Evolutionary conservation across 1,284 basidiomycete species (phyloP), one percentile per base, ranked within the genome.

Genomic region (Cystodermella granulosa): DNA sequence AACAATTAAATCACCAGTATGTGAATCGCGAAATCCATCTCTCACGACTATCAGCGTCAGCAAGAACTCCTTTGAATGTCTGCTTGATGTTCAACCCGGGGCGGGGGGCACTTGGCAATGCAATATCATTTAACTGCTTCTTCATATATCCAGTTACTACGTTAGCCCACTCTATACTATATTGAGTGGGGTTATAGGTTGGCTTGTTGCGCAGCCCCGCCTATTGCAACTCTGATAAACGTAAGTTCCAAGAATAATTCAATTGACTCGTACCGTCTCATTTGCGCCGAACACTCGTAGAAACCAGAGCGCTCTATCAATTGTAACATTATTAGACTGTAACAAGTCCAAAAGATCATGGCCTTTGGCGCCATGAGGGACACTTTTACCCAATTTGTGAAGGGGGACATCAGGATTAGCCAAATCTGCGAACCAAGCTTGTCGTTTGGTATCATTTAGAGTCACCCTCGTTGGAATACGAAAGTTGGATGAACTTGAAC

Each of bases 271-370:
- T 58, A 91, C 87, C 34, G 92, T 92, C 65, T 98, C 95, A 56
- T 92, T 93, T 1, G 88, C 90, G n/a, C 95, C 96, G 45, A 95
- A 82, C 1, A 94, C 89, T 13, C 93, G 80, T 23, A 98, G 79
- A 63, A 96, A 93, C 96, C 96, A 99, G 3, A 96, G 77, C 0
- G 96, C 96, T 21, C 96, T 76, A 1, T 84, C 77, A 35, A 94
- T 80, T 2, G 88, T 84, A 24, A 98, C 91, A 39, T 84, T 79
- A 34, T 90, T 81, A 0, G 75, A 73, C 55, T 92, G 87, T 45
- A 98, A 75, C 52, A 94, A 76, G 51, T 97, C 93, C 43, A 99
- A 74, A 20, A 97, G 75, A 56, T 95, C 91, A 53, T 91, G 83
- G 3, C 92, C 93, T 61, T 92, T 92, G 31, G 88, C 89, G 0